phyloP scores from a whole-genome alignment of 306 rosid species.

The Ammopiptanthus mongolicus region DNA sequence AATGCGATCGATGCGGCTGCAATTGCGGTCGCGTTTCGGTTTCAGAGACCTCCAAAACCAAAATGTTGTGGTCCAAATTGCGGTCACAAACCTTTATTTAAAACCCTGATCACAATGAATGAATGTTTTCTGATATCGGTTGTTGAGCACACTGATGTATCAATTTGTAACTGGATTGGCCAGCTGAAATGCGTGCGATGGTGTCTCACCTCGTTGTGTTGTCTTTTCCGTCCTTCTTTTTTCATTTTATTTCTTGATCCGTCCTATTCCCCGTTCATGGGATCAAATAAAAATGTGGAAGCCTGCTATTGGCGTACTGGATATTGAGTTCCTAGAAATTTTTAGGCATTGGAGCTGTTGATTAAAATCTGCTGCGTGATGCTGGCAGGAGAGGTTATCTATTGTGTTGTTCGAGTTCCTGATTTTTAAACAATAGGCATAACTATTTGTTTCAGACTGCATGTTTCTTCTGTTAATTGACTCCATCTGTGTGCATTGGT shows the following conservation, averaged over 20 bases:
- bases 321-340: neutral
- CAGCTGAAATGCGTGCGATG: neutral
- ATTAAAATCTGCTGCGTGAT: neutral
- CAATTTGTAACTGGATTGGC: conserved; percentile 1
- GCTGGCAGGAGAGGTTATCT: neutral
- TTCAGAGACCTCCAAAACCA: too few species aligned
- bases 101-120: neutral
- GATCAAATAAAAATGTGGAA: neutral
- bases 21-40: too few species aligned
- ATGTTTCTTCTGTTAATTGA: conserved; percentile 1
- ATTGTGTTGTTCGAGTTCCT: neutral
- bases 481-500: neutral
- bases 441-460: neutral
- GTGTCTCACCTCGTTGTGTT: neutral
- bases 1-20: too few species aligned
- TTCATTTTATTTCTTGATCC: neutral
- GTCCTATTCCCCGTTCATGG: neutral
- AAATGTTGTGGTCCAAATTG: too few species aligned
- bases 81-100: too few species aligned
- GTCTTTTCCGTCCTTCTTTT: neutral
- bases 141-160: neutral
- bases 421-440: neutral
- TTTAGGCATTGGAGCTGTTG: neutral
- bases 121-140: neutral
- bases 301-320: neutral